These are phyloP conservation scores for Suillus paluster DNA, from an alignment of 768 basidiomycete genomes.

Conservation along the genomic window DNA sequence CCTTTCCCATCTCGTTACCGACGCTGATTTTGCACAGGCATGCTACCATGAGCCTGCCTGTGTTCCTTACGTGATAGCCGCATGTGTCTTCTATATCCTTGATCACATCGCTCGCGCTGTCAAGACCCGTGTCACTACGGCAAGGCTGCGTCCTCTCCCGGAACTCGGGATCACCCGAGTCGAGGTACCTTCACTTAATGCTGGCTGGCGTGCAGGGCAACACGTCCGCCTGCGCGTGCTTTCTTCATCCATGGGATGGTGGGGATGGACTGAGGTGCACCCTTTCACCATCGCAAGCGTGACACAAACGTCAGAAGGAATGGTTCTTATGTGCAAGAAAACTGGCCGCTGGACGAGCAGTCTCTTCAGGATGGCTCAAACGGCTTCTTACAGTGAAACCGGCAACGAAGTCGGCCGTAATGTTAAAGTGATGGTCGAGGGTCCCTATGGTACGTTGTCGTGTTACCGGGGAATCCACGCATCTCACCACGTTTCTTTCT, in stretches of 20 bases:
- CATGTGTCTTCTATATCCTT: slow-evolving; percentile 43
- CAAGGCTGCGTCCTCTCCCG: slow-evolving; percentile 48
- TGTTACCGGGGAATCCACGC: neutral
- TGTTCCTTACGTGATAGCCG: slow-evolving; percentile 47
- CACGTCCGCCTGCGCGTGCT: slow-evolving; percentile 59
- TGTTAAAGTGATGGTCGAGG: slow-evolving; percentile 47
- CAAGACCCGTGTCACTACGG: slow-evolving; percentile 50
- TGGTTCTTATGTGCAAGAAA: slow-evolving; percentile 56
- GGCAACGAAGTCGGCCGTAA: slow-evolving; percentile 19
- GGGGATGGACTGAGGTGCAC: slow-evolving; percentile 49
- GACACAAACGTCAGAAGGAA: slow-evolving; percentile 44
- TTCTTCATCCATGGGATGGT: slow-evolving; percentile 41
- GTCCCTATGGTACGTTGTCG: slow-evolving; percentile 47
- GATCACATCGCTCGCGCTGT: slow-evolving; percentile 51
- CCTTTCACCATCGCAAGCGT: slow-evolving; percentile 57
- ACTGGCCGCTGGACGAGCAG: slow-evolving; percentile 53
- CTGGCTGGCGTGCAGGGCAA: slow-evolving; percentile 64
- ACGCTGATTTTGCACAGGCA: slow-evolving; percentile 20
- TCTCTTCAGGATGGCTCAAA: slow-evolving; percentile 46
- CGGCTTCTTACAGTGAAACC: slow-evolving; percentile 29
- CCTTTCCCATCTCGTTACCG: slow-evolving; percentile 1
- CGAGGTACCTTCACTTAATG: slow-evolving; percentile 46
- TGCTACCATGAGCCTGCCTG: slow-evolving; percentile 30
- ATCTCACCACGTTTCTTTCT: neutral
- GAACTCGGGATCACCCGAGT: slow-evolving; percentile 52